Evolutionary conservation across 805 yeast genomes (phyloP).

Genomic region (Kluyveromyces starmeri): DNA sequence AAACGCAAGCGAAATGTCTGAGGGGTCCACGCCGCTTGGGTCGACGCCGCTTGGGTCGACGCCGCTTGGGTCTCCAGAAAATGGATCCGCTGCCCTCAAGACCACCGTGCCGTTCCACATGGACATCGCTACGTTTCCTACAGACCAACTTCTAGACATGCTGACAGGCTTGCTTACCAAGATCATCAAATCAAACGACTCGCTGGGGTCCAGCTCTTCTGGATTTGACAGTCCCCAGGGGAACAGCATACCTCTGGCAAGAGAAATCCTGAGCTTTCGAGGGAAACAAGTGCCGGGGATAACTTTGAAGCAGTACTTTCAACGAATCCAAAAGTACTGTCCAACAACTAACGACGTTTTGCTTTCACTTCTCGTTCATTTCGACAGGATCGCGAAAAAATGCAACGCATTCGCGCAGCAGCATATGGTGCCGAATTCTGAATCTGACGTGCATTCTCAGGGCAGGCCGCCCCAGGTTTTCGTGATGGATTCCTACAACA

Average conservation of each 20-base stretch:
- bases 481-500: conserved; percentile 93
- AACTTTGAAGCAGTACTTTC: conserved; percentile 76
- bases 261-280: conserved; percentile 70
- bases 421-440: conserved; percentile 12
- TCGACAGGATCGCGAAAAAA: conserved; percentile 85
- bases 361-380: conserved; percentile 79
- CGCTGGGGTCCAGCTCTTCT: conserved; percentile 38
- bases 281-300: conserved; percentile 97
- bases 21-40: neutral
- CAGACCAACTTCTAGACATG: conserved; percentile 74
- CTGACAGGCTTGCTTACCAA: conserved; percentile 75
- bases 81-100: neutral
- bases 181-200: conserved; percentile 85
- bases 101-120: conserved; percentile 6
- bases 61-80: neutral
- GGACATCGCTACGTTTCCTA: conserved; percentile 74
- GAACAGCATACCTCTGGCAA: conserved; percentile 19
- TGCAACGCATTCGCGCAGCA: conserved; percentile 18
- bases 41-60: neutral
- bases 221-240: conserved; percentile 48
- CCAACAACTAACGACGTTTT: conserved; percentile 98
- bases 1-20: neutral
- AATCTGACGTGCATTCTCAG: conserved; percentile 4
- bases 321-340: conserved; percentile 89
- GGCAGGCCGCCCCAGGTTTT: conserved; percentile 48